These are phyloP conservation scores for Trypethelium eluteriae DNA, from an alignment of 495 filamentous ascomycete genomes.

Conservation along the genomic window DNA sequence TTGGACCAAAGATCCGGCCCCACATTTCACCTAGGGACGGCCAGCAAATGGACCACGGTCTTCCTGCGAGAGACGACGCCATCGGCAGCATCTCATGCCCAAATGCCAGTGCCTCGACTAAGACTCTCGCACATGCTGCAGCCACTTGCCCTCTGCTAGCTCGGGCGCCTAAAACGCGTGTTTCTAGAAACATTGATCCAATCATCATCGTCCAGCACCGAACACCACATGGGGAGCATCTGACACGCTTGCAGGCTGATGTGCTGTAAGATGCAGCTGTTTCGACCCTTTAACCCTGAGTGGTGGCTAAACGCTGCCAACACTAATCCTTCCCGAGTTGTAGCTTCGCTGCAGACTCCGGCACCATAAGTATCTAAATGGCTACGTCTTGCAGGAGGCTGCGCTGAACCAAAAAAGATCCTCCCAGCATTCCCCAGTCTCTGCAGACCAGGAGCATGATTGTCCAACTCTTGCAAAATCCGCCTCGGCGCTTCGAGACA, in stretches of 20 bases:
- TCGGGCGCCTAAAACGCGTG: background rate
- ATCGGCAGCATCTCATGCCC: slow-evolving; percentile 3
- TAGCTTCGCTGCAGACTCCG: background rate
- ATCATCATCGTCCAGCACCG: slow-evolving; percentile 14
- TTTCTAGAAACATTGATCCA: slow-evolving; percentile 24
- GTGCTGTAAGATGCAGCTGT: slow-evolving; percentile 13
- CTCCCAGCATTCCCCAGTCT: background rate
- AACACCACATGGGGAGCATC: background rate
- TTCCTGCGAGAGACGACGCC: background rate
- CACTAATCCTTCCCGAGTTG: slow-evolving; percentile 2
- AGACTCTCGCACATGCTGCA: background rate
- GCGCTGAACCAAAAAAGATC: background rate
- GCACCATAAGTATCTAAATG: background rate
- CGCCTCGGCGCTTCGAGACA: slow-evolving; percentile 3
- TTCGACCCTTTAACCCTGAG: slow-evolving; percentile 1
- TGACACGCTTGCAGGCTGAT: slow-evolving; percentile 10
- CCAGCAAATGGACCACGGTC: slow-evolving; percentile 5
- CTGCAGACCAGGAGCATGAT: background rate
- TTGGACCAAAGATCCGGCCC: background rate
- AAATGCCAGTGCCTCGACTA: too few species aligned
- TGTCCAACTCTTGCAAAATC: background rate
- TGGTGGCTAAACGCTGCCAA: background rate
- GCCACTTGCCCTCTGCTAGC: background rate
- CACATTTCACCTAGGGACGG: background rate
- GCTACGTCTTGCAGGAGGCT: background rate